A percentile compares a stretch with the other conserved stretches of the same genome.
Evolutionary conservation across 257 asterid genomes (phyloP).

Genomic region (Solanum gracilifrons): DNA sequence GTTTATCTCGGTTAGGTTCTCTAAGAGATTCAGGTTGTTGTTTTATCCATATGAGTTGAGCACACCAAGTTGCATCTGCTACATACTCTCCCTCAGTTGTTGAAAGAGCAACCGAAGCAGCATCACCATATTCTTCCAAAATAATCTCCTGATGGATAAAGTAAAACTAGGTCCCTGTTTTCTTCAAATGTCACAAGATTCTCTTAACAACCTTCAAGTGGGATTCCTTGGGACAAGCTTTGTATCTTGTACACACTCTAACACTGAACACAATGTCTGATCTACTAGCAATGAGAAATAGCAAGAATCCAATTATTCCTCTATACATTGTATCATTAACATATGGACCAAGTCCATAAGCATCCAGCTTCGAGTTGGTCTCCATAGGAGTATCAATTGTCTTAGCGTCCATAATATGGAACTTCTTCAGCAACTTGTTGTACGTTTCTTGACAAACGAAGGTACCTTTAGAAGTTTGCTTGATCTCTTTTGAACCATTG

Average conservation of each 20-base stretch:
- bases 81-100: not conserved
- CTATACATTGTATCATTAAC: too few species aligned
- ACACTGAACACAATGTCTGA: too few species aligned
- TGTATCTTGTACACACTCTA: too few species aligned
- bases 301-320: too few species aligned
- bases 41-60: not conserved
- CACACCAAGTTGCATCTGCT: not conserved
- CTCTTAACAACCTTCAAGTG: not conserved
- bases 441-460: too few species aligned
- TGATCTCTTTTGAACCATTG: too few species aligned
- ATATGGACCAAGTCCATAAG: not conserved
- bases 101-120: not conserved
- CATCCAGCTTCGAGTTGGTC: not conserved
- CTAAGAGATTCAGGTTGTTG: not conserved
- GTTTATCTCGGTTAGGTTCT: not conserved
- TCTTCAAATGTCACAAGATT: not conserved
- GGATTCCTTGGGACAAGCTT: not conserved
- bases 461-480: not conserved
- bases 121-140: not conserved
- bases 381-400: not conserved
- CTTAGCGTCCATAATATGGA: not conserved
- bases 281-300: too few species aligned
- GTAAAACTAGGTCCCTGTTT: not conserved
- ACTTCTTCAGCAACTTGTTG: not conserved
- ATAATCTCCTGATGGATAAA: not conserved